Base-by-base conservation (phyloP, 1,284 basidiomycete genomes). In the Phylloporus gajari region DNA sequence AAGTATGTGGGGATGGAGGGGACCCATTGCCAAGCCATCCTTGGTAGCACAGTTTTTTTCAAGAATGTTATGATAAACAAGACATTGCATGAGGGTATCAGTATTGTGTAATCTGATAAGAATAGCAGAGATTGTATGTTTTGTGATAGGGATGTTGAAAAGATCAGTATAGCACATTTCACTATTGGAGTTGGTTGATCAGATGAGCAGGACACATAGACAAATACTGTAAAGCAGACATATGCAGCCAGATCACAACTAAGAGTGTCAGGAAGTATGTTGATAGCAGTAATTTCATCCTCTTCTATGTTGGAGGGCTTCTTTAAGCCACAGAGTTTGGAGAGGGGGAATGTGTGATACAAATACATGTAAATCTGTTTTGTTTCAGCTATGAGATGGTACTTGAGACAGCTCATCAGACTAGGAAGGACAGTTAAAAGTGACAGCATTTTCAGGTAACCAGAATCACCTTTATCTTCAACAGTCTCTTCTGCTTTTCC, bases 131-230 rank as follows among this genome's bases (percentile, higher is more conserved):
- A 98, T 84, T 0, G 93, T 93, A 0, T 83, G 81, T 2, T 86
- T 85, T 1, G 88, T 88, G 25, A 93, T 84, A 1, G 94, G 93
- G 2, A 97, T 86, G 76, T 96, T 94, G 74, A 96, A 87, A 0
- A 99, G 87, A 1, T 94, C 93, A 0, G 95, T 94, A 32, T 95
- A 91, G 21, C 97, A 94, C 13, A 98, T 97, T 77, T 99, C 97
- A 4, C 95, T 97, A 79, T 61, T 30, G 67, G 38, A 7, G 11
- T 44, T 62, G n/a, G 67, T 68, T 60, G n/a, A 66, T 68, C 56
- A 17, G 32, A 12, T 58, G 12, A 59, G 74, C 19, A 69, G 56
- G 60, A 59, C 42, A 73, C 63, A 40, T 35, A 21, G 38, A 60
- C 15, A 40, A 30, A 51, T 25, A 48, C 35, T 60, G 21, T 38